These are phyloP conservation scores for Closterium sp. DNA, from an alignment of 139 green algal species.

Conservation along the genomic window DNA sequence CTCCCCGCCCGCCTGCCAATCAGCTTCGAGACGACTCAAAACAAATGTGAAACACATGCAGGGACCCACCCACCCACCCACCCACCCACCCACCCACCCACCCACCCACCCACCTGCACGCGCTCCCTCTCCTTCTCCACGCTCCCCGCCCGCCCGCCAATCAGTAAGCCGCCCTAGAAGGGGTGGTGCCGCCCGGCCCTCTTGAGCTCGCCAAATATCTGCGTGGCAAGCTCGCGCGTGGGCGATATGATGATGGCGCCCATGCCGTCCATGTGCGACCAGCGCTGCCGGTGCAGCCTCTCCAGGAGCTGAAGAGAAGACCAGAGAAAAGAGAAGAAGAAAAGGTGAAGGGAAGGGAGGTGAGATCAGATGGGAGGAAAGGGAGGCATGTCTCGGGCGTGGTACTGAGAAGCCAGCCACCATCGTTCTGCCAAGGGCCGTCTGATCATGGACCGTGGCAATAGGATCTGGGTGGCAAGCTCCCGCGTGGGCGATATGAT, in stretches of 20 bases:
- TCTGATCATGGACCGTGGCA: too few species aligned
- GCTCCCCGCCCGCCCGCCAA: constrained; percentile 76
- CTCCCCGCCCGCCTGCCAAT: constrained; percentile 75
- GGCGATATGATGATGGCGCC: constrained; percentile 91
- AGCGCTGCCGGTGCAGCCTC: constrained; percentile 77
- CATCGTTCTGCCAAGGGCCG: too few species aligned
- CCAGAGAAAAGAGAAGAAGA: too few species aligned
- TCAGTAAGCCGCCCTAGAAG: constrained; percentile 87
- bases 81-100: too few species aligned
- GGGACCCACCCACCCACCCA: too few species aligned
- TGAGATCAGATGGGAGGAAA: too few species aligned
- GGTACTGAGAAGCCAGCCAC: too few species aligned
- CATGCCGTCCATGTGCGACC: constrained; percentile 82
- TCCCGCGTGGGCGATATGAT: constrained; percentile 93
- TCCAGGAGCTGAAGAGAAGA: background rate
- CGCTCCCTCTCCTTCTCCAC: constrained; percentile 74
- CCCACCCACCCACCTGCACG: constrained; percentile 2
- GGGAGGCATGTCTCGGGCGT: too few species aligned
- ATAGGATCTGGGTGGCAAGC: constrained; percentile 92
- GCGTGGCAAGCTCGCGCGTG: constrained; percentile 91
- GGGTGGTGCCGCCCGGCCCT: constrained; percentile 77
- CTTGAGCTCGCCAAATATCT: constrained; percentile 85
- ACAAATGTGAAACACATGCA: too few species aligned
- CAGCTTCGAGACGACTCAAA: constrained; percentile 49
- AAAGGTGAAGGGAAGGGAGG: too few species aligned